Base-by-base conservation (phyloP, 192 early-diverging fungal genomes). In the Umbelopsis isabellina region DNA sequence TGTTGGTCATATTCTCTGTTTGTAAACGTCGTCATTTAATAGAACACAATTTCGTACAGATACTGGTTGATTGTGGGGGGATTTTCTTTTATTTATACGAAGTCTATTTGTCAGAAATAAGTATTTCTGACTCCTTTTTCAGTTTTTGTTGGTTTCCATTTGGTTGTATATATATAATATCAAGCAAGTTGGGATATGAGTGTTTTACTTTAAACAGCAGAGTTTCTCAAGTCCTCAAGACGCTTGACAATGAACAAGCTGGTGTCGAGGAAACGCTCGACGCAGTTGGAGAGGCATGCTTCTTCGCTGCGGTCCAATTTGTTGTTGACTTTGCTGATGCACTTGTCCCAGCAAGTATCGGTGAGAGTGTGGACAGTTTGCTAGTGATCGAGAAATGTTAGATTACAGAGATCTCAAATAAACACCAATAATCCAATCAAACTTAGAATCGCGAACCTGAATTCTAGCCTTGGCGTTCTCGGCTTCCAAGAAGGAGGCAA, bases 201-300 rank as follows among this genome's bases (percentile, higher is more conserved):
- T 30, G 27, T 15, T 49, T 30, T 46, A 47, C 48, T 78, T 78
- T 73, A 73, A 68, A 76, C 65, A 52, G 49, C 70, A 21, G 75
- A 72, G 66, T 75, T 72, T 67, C 72, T 48, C 52, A 75, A 48
- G 44, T 82, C 81, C 52, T 83, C 80, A 20, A 91, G 68, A 46
- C 82, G 80, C 55, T 87, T 86, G 23, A 90, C 81, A 65, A 90
- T 82, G 66, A 86, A 80, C 50, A 86, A 68, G 66, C 83, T 85
- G 69, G 83, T 82, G 70, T 92, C 90, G 21, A 92, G 74, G 70
- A 92, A 92, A 49, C 90, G 84, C 16, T 82, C 84, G 13, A 92
- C 90, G 75, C 90, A 92, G 85, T 90, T 90, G 25, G 86, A 78
- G 58, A 92, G 75, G 70, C 90, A 92, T 33, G 76, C 65, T 61